Conservation (phyloP, 2,329 filamentous ascomycete genomes). For the Verticillium dahliae region DNA sequence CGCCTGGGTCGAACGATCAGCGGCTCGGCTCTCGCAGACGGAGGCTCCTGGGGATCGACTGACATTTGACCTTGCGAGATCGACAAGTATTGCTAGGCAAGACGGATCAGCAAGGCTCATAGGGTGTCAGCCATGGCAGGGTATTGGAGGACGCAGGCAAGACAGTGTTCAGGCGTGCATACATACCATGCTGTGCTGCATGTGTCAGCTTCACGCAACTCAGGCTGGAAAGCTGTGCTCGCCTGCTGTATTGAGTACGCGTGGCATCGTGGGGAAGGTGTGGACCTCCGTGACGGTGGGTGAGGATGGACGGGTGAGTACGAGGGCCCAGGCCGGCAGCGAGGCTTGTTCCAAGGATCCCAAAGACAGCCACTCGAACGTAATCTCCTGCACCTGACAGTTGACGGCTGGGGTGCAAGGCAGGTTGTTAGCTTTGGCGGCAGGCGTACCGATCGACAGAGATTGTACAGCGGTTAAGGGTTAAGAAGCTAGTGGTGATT, state of each 20-base stretch:
- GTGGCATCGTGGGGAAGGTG: neutral
- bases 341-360: too few species aligned
- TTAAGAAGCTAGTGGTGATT: neutral
- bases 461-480: too few species aligned
- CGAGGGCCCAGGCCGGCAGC: neutral
- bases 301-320: neutral
- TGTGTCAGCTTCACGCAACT: neutral
- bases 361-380: too few species aligned
- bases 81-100: conserved; percentile 27
- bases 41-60: neutral
- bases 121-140: neutral
- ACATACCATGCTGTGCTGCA: neutral
- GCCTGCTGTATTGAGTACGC: neutral
- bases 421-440: too few species aligned
- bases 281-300: neutral
- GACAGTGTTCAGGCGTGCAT: neutral
- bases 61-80: conserved; percentile 28
- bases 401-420: too few species aligned
- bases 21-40: neutral
- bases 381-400: too few species aligned
- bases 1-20: conserved; percentile 16
- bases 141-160: neutral
- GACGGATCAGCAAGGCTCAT: neutral
- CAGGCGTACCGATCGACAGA: too few species aligned
- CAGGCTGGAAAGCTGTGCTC: neutral